Conservation (phyloP, 768 basidiomycete genomes). For the Strobilomyces dryophilus region DNA sequence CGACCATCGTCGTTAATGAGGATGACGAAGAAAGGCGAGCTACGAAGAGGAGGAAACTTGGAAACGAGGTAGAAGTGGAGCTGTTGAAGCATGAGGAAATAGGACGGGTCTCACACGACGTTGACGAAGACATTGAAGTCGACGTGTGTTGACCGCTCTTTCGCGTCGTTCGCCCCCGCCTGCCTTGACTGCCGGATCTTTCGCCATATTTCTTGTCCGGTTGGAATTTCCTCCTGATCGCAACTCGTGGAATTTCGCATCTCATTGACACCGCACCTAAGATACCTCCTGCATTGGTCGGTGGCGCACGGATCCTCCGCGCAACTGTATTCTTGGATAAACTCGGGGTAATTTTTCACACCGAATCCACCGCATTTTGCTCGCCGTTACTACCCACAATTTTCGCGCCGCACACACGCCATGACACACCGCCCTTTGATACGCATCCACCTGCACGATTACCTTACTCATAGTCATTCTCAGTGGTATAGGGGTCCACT, state of each 20-base stretch:
- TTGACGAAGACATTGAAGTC: slow-evolving; percentile 29
- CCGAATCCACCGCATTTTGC: not conserved
- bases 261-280: slow-evolving; percentile 9
- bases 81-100: slow-evolving; percentile 1
- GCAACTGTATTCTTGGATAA: slow-evolving; percentile 21
- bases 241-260: slow-evolving; percentile 12
- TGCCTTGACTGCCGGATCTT: not conserved
- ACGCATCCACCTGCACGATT: slow-evolving; percentile 12
- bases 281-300: slow-evolving; percentile 19
- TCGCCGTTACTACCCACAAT: slow-evolving; percentile 4
- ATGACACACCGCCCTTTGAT: slow-evolving; percentile 1
- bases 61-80: slow-evolving; percentile 1
- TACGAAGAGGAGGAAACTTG: slow-evolving; percentile 49
- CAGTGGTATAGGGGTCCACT: slow-evolving; percentile 5
- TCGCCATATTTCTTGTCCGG: slow-evolving; percentile 3
- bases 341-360: not conserved
- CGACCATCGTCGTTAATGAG: slow-evolving; percentile 59
- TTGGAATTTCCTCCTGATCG: not conserved
- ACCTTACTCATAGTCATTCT: slow-evolving; percentile 23
- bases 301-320: slow-evolving; percentile 3
- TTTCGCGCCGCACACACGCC: slow-evolving; percentile 2
- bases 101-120: slow-evolving; percentile 6
- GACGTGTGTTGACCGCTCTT: slow-evolving; percentile 22
- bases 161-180: not conserved
- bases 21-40: slow-evolving; percentile 48